Evolutionary conservation across 371 early-diverging fungal genomes (phyloP), one percentile per base, ranked within the genome.

Genomic region (Pancytospora epiphaga): DNA sequence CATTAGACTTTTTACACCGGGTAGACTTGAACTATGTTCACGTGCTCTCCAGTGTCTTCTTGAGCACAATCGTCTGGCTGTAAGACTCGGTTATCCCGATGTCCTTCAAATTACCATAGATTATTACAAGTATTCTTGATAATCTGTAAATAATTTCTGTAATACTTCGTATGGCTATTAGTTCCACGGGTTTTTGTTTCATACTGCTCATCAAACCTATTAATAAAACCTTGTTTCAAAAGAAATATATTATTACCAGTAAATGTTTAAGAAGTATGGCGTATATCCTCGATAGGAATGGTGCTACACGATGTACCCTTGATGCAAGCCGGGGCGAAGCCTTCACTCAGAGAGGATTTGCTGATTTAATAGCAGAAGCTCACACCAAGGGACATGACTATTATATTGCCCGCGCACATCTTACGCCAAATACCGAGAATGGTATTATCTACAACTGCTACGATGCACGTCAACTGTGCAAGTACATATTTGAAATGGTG

Each of bases 401-500:
- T 56, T 80, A 73, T 57, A 32, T 80, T 50, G 76, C 74, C 27
- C 29, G 81, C 22, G 72, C 77, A 0, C 65, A 68, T 9, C 69
- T 58, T 51, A 52, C 3, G 32, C 39, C 29, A 25, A 51, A 2
- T 1, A 18, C 68, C 6, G 63, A 66, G 15, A 66, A 51, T 2
- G 33, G 49, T 6, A 66, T 51, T n/a, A 49, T 43, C 15, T 74
- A 68, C 60, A 70, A 62, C 22, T 77, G 78, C 37, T 83, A 83
- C 62, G 83, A 83, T 74, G 83, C 81, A 2, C 63, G 76, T 62
- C 82, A 80, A 33, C 70, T 83, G 27, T 83, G 83, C 66, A 83
- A 81, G 68, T 83, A 75, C 60, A 50, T 83, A 15, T 83, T 81
- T 78, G 83, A 83, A 68, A 80, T 83, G 79, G 80, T 83, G 0